Conservation (phyloP, 108 stramenopile genomes). For the Pelagomonas calceolata region DNA sequence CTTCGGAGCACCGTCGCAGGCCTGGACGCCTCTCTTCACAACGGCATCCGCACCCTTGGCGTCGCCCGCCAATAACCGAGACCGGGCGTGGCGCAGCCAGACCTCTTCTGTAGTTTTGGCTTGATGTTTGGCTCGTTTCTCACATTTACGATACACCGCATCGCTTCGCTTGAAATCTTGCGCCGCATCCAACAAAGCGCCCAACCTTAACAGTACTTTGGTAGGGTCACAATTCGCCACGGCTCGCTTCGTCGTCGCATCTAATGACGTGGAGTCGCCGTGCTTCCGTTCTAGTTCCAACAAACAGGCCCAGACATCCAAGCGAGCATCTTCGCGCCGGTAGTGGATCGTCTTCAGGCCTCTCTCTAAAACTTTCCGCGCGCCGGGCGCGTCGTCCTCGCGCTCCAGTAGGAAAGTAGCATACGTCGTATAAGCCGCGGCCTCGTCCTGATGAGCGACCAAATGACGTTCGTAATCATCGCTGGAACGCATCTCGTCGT, state of each 20-base stretch:
- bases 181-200: background rate
- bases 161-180: background rate
- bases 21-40: background rate
- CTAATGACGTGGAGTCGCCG: background rate
- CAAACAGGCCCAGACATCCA: background rate
- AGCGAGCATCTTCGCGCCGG: conserved; percentile 11
- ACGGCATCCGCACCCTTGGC: background rate
- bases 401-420: conserved; percentile 30
- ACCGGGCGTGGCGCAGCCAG: background rate
- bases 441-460: conserved; percentile 23
- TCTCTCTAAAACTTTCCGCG: conserved; percentile 17
- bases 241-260: background rate
- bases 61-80: background rate
- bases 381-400: conserved; percentile 26
- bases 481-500: conserved; percentile 2
- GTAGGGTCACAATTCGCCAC: background rate
- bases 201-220: background rate
- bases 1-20: background rate
- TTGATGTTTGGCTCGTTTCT: background rate
- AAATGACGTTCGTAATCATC: conserved; percentile 37
- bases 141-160: background rate
- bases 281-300: background rate
- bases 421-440: conserved; percentile 30
- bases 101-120: background rate
- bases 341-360: conserved; percentile 29